Percentiles rank a stretch among this genome's conserved stretches.
phyloP scores from a whole-genome alignment of 2,329 filamentous ascomycete genomes.

The Epichloe elymi region DNA sequence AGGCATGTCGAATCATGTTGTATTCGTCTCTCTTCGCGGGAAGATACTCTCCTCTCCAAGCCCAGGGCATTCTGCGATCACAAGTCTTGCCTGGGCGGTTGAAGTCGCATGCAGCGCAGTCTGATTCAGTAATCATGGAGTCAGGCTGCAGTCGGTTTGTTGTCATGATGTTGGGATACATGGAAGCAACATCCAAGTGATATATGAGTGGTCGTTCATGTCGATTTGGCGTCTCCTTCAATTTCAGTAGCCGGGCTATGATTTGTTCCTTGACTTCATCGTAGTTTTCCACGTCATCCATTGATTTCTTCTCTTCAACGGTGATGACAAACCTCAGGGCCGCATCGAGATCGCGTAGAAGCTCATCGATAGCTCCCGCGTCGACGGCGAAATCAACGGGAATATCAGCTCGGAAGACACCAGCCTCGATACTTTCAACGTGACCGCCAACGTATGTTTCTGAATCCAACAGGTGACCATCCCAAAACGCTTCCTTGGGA shows the following conservation, averaged over 20 bases:
- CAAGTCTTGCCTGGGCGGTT: conserved; percentile 96
- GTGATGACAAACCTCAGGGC: conserved; percentile 79
- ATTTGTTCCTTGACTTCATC: conserved; percentile 80
- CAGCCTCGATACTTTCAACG: conserved; percentile 97
- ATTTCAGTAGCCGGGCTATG: conserved; percentile 48
- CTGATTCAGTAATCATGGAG: conserved; percentile 95
- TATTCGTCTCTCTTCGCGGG: conserved; percentile 96
- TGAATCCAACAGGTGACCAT: conserved; percentile 88
- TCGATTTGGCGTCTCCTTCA: conserved; percentile 75
- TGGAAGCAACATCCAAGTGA: conserved; percentile 94
- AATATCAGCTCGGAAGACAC: conserved; percentile 92
- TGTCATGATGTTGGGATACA: conserved; percentile 99
- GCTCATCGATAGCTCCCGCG: conserved; percentile 74
- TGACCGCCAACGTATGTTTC: conserved; percentile 98
- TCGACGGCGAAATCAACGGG: conserved; percentile 92
- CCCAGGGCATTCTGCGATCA: conserved; percentile 87
- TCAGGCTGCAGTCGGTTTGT: conserved; percentile 95
- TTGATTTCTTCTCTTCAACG: conserved; percentile 69
- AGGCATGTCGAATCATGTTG: conserved; percentile 90
- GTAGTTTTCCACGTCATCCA: conserved; percentile 71
- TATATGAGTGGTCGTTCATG: conserved; percentile 85
- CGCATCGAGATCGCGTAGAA: conserved; percentile 73
- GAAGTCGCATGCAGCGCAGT: conserved; percentile 96
- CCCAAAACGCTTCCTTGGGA: conserved; percentile 87
- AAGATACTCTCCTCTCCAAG: conserved; percentile 95